phyloP scores from a whole-genome alignment of 192 early-diverging fungal species.

The Physocladia obscura region DNA sequence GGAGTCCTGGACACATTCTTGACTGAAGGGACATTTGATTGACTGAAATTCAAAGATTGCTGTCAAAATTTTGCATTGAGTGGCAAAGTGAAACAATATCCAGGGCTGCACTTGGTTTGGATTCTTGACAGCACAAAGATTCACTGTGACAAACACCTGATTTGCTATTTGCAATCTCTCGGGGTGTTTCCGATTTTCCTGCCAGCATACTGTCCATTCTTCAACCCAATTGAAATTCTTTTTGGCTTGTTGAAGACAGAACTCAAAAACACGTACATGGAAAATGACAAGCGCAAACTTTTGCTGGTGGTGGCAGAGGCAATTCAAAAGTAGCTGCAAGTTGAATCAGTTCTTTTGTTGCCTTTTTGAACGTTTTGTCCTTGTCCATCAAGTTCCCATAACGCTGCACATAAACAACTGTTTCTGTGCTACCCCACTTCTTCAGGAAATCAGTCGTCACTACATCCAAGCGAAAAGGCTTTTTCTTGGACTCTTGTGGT shows the following conservation, averaged over 20 bases:
- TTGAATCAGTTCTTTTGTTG: background rate
- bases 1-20: conserved; percentile 18
- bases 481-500: too few relatives aligned
- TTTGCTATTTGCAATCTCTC: conserved; percentile 6
- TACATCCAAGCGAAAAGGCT: too few relatives aligned
- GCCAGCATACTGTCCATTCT: conserved; percentile 32
- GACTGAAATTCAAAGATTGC: conserved; percentile 2
- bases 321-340: background rate
- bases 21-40: conserved; percentile 21
- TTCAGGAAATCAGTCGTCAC: too few relatives aligned
- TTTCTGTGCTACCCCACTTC: too few relatives aligned
- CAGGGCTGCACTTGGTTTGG: conserved; percentile 19
- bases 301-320: background rate
- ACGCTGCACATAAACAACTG: too few relatives aligned
- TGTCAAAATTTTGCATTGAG: conserved; percentile 7
- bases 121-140: conserved; percentile 33
- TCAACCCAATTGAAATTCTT: conserved; percentile 30
- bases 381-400: too few relatives aligned
- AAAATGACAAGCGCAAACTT: background rate
- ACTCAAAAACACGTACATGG: background rate
- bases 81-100: conserved; percentile 13
- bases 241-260: conserved; percentile 28
- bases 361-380: too few relatives aligned
- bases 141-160: background rate
- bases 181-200: conserved; percentile 23